These are phyloP conservation scores for Prunus fruticosa DNA, from an alignment of 306 rosid genomes.

Conservation along the genomic window DNA sequence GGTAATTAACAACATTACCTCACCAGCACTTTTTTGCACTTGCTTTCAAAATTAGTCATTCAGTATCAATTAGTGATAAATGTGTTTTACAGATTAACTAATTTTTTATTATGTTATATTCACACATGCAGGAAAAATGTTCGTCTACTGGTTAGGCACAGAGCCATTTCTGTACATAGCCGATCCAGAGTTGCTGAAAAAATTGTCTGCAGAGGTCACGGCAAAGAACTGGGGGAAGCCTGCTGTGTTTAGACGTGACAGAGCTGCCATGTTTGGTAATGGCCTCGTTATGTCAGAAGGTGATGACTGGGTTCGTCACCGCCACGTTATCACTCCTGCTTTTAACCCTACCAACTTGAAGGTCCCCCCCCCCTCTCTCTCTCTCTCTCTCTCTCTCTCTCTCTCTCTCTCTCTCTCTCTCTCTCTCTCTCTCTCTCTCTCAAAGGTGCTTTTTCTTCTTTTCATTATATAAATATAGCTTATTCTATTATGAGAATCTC, in stretches of 20 bases:
- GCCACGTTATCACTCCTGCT: slow-evolving; percentile 65
- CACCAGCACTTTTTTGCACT: neutral
- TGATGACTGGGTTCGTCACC: slow-evolving; percentile 65
- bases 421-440: neutral
- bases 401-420: neutral
- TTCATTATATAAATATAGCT: no score
- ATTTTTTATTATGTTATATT: neutral
- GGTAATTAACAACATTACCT: slow-evolving; percentile 32
- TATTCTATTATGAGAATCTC: neutral
- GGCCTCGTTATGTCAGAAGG: slow-evolving; percentile 80
- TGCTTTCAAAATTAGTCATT: no score
- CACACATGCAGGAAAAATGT: slow-evolving; percentile 54
- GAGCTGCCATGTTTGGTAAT: slow-evolving; percentile 74
- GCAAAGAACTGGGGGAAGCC: slow-evolving; percentile 86
- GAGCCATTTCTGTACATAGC: slow-evolving; percentile 80
- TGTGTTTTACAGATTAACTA: neutral
- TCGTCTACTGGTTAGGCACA: slow-evolving; percentile 77
- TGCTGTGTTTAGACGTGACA: slow-evolving; percentile 55
- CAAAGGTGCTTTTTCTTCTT: no score
- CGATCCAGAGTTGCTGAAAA: slow-evolving; percentile 63
- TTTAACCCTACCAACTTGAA: slow-evolving; percentile 63
- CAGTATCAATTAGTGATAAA: neutral
- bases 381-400: neutral
- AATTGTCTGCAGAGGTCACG: slow-evolving; percentile 54
- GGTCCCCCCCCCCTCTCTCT: slow-evolving; percentile 38